Base-by-base conservation (phyloP, 306 rosid species). In the Trifolium dubium region DNA sequence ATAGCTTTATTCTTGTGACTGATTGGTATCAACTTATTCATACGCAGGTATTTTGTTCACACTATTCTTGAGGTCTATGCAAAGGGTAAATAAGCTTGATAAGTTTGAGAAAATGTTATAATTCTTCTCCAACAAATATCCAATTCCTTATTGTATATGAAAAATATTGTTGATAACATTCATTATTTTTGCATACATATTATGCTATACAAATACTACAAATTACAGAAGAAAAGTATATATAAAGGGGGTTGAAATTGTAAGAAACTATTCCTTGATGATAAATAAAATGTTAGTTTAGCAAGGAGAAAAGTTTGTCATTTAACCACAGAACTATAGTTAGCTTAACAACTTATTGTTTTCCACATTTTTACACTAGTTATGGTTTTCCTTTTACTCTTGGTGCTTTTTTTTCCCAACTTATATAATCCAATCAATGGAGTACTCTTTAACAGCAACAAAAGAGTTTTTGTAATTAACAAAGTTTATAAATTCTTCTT, bases 91-190 rank as follows among this genome's bases (percentile, higher is more conserved):
- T 77, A 80, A 4, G 79, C 98, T 92, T 37, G 97, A 90, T 9
- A 92, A 89, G 72, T 75, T 90, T 63, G 97, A 90, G 89, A 87
- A 87, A 51, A 90, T 92, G 97, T 80, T 90, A 30, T 90, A 73
- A 76, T 79, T 62, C 46, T 9, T 68, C 39, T 37, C 8, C 65
- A 47, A 14, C 41, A 58, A 69, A 49, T 37, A 11, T 50, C 64
- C 75, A 53, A 70, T 69, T 75, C 83, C 68, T 53, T 80, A 69
- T 29, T 37, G 62, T 30, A 59, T 67, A 51, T 68, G 71, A 54
- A 15, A 49, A 68, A 50, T 46, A 14, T 53, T 6, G 29, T 51
- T 76, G 18, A 60, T 63, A 11, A 11, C 46, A 66, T 74, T 78
- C 58, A 62, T 8, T 56, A 56, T 44, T 14, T 76, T 10, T 56